These are phyloP conservation scores for Lepiota brunneoincarnata DNA, from an alignment of 768 basidiomycete species.

Conservation along the genomic window DNA sequence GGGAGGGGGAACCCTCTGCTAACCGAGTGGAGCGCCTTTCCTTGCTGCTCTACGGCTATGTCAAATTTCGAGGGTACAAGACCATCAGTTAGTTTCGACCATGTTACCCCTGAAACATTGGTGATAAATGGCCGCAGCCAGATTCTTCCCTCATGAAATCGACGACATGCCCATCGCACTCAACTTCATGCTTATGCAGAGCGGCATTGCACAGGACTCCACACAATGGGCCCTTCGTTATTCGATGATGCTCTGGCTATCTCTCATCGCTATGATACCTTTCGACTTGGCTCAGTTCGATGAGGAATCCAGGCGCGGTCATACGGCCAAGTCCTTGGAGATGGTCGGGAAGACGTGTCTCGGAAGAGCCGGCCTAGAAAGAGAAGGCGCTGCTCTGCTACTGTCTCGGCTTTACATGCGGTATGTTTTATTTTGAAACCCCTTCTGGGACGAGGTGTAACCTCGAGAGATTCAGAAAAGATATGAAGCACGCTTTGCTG, in stretches of 20 bases:
- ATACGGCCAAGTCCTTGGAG: constrained; percentile 60
- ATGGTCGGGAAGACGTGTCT: constrained; percentile 55
- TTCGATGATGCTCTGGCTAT: constrained; percentile 87
- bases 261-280: constrained; percentile 89
- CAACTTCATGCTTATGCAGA: constrained; percentile 51
- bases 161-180: constrained; percentile 77
- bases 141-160: constrained; percentile 93
- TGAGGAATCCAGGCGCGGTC: constrained; percentile 45
- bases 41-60: constrained; percentile 69
- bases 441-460: neutral
- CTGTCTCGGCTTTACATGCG: constrained; percentile 81
- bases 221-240: constrained; percentile 82
- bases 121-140: constrained; percentile 46
- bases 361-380: constrained; percentile 73
- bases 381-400: constrained; percentile 79
- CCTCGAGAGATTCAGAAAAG: constrained; percentile 43
- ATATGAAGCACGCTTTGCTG: constrained; percentile 47
- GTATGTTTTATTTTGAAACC: constrained; percentile 32
- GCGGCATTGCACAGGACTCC: constrained; percentile 37
- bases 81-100: constrained; percentile 68
- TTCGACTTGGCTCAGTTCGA: constrained; percentile 90
- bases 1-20: constrained; percentile 25
- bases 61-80: constrained; percentile 90
- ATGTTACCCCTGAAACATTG: constrained; percentile 2
- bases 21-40: constrained; percentile 52